A percentile compares a stretch with the other conserved stretches of the same genome.
Conservation (phyloP, 2,329 filamentous ascomycete genomes). For the Alternaria brassicicola region DNA sequence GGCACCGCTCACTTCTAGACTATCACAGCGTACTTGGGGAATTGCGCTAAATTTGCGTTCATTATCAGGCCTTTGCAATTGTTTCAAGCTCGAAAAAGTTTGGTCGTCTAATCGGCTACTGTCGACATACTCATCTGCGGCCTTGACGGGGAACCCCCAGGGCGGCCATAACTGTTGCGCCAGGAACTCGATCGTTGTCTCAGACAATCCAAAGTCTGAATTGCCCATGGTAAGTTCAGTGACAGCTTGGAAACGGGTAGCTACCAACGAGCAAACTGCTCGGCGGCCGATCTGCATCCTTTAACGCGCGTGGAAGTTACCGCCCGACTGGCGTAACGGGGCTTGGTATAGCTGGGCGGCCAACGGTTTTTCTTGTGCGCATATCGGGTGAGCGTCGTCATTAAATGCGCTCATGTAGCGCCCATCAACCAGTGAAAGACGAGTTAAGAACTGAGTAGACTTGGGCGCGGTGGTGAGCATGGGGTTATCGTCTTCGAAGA, state of each 20-base stretch:
- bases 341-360: slow-evolving; percentile 23
- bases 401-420: background rate
- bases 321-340: background rate
- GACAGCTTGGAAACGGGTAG: slow-evolving; percentile 15
- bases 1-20: background rate
- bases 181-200: background rate
- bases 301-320: slow-evolving; percentile 3
- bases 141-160: background rate
- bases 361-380: background rate
- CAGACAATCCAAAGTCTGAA: background rate
- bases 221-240: slow-evolving; percentile 8
- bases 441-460: background rate
- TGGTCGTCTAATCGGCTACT: background rate
- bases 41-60: background rate
- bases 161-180: background rate
- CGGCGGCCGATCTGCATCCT: background rate
- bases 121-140: background rate
- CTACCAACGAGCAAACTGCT: slow-evolving; percentile 7
- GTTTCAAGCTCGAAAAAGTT: background rate
- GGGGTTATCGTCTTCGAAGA: background rate
- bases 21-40: background rate
- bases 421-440: background rate
- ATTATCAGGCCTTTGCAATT: background rate
- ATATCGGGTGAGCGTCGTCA: slow-evolving; percentile 26
- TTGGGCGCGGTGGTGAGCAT: background rate